Evolutionary conservation across 768 basidiomycete genomes (phyloP).

Genomic region (Tulasnella calospora): DNA sequence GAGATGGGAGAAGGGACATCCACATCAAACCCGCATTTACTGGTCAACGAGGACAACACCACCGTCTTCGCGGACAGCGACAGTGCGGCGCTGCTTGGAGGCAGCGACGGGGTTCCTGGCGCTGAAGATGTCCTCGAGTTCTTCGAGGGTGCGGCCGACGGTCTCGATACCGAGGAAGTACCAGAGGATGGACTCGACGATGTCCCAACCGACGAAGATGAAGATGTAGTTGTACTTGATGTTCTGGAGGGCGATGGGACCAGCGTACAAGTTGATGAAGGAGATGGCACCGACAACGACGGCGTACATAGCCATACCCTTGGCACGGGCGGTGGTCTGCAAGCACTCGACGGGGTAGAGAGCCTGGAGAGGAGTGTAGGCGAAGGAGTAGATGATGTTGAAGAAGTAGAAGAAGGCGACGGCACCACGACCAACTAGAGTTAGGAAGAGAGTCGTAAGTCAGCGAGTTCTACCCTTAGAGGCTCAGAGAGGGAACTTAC

Average conservation of each 20-base stretch:
- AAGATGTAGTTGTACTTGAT: slow-evolving; percentile 40
- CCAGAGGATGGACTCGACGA: slow-evolving; percentile 32
- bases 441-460: background rate
- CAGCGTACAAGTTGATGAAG: slow-evolving; percentile 50
- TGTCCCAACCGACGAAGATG: slow-evolving; percentile 35
- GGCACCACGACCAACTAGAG: slow-evolving; percentile 35
- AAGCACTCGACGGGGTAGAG: slow-evolving; percentile 54
- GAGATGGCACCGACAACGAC: slow-evolving; percentile 35
- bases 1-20: background rate
- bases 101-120: slow-evolving; percentile 35
- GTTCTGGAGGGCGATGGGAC: slow-evolving; percentile 42
- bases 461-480: background rate
- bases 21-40: background rate
- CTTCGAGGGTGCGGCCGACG: slow-evolving; percentile 36
- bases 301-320: slow-evolving; percentile 55
- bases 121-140: slow-evolving; percentile 38
- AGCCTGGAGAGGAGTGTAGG: slow-evolving; percentile 58
- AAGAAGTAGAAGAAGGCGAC: slow-evolving; percentile 44
- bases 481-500: background rate
- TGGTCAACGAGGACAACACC: slow-evolving; percentile 18
- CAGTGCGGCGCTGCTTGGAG: slow-evolving; percentile 33
- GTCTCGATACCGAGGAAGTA: slow-evolving; percentile 34
- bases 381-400: slow-evolving; percentile 49
- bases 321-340: slow-evolving; percentile 54
- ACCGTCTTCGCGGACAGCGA: slow-evolving; percentile 28